These are phyloP conservation scores for Aegilops sharonensis DNA, from an alignment of 176 grass and related monocot genomes.

Conservation along the genomic window DNA sequence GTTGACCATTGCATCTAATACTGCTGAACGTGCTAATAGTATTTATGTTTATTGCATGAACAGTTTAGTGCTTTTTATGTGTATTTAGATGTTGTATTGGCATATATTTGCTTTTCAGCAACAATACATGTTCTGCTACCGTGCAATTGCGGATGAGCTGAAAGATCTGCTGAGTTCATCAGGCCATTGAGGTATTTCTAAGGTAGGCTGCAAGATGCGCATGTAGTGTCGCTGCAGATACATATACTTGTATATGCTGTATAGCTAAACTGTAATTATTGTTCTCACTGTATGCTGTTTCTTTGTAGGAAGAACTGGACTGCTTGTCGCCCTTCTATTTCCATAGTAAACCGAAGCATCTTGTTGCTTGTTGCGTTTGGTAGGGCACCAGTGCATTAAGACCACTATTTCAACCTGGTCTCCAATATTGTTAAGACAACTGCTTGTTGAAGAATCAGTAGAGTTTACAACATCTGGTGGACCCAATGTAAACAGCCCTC, in stretches of 20 bases:
- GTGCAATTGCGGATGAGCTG: conserved; percentile 78
- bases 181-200: conserved; percentile 28
- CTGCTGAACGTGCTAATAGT: not conserved
- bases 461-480: not conserved
- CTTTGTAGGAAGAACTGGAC: not conserved
- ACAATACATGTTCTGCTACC: conserved; percentile 86
- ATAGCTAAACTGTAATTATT: not conserved
- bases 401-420: not conserved
- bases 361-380: not conserved
- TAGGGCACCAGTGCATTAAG: not conserved
- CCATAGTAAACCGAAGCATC: not conserved
- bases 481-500: not conserved
- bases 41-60: not conserved
- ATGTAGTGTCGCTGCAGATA: not conserved
- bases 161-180: conserved; percentile 61
- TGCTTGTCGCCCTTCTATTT: not conserved
- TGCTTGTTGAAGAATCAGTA: not conserved
- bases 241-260: not conserved
- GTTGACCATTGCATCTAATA: not conserved
- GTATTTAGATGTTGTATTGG: conserved; percentile 1
- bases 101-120: conserved; percentile 58
- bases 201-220: conserved; percentile 6
- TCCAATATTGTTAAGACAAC: not conserved
- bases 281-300: conserved; percentile 6
- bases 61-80: not conserved